Evolutionary conservation across 148 eudicot genomes (phyloP), one percentile per base, ranked within the genome.

Genomic region (Rhododendron williamsianum): DNA sequence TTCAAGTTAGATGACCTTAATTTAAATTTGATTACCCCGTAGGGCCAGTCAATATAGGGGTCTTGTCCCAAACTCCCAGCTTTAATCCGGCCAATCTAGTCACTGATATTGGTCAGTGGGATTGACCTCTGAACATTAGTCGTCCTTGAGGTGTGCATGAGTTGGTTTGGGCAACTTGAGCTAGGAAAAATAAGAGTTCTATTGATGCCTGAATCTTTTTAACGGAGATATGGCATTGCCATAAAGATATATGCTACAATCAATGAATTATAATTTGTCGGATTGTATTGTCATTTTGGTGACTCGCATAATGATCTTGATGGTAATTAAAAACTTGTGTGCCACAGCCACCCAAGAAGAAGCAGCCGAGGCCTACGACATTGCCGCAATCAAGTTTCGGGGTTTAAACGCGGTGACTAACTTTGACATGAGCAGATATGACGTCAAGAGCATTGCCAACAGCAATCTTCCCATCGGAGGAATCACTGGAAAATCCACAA

Each of bases 361-460:
- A 90, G 98, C 98, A 3, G 98, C 98, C 0, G 98, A 96, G 85
- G 98, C 98, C 2, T 96, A 96, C 25, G 98, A 96, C 90, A 96
- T 96, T 41, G 98, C 98, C 0, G 98, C 98, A 21, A 96, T 96
- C 54, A 96, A 96, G 73, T 96, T 96, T 87, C 87, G 98, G 38
- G 98, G 98, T 51, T 90, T 92, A 10, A 96, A 92, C 9, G 98
- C 98, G 0, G 98, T 96, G 63, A 96, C 98, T 77, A 96, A 96
- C 87, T 96, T 96, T 63, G 98, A 96, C 92, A 94, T 96, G 86
- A 93, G 93, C 84, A 94, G 98, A 9, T 96, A 96, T 54, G 98
- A 96, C 71, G 94, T 96, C 4, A 89, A 91, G 76, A 93, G 95
- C 92, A 95, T 95, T 27, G 93, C 91, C 10, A 88, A 82, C 6